Conservation (phyloP, 192 early-diverging fungal species). For the Umbelopsis sp. region DNA sequence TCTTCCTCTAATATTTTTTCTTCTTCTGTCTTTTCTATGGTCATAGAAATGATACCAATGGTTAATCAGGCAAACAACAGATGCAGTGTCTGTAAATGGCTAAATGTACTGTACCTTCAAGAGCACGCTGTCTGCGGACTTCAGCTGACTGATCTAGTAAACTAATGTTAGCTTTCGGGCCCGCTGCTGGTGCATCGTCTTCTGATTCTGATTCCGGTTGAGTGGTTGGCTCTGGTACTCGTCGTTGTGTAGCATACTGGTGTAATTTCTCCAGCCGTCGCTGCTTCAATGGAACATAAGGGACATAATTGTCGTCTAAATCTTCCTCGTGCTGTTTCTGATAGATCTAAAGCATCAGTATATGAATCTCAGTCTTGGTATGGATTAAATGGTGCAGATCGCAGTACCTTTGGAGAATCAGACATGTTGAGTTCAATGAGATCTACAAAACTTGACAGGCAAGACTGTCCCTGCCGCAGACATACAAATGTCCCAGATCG, state of each 20-base stretch:
- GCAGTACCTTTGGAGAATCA: neutral
- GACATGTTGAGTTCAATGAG: neutral
- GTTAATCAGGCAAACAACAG: too few species aligned
- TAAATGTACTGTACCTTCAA: conserved; percentile 36
- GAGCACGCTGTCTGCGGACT: conserved; percentile 60
- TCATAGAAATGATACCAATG: neutral
- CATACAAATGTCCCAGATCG: neutral
- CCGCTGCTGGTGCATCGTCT: conserved; percentile 45
- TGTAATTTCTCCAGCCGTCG: conserved; percentile 59
- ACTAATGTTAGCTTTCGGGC: conserved; percentile 65
- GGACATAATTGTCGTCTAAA: conserved; percentile 65
- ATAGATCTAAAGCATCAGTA: neutral
- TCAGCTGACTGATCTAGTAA: conserved; percentile 88
- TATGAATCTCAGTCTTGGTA: neutral
- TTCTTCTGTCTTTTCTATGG: conserved; percentile 68
- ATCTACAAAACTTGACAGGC: neutral
- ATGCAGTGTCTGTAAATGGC: neutral
- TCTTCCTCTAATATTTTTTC: conserved; percentile 86
- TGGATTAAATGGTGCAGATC: neutral
- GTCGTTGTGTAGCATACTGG: conserved; percentile 39
- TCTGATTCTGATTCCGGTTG: conserved; percentile 47
- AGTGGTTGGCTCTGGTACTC: conserved; percentile 29
- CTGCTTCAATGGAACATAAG: conserved; percentile 74
- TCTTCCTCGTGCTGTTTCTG: conserved; percentile 9
- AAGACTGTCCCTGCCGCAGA: neutral